These are phyloP conservation scores for Chimonanthus salicifolius DNA, from an alignment of 164 flowering plant genomes.

Conservation along the genomic window DNA sequence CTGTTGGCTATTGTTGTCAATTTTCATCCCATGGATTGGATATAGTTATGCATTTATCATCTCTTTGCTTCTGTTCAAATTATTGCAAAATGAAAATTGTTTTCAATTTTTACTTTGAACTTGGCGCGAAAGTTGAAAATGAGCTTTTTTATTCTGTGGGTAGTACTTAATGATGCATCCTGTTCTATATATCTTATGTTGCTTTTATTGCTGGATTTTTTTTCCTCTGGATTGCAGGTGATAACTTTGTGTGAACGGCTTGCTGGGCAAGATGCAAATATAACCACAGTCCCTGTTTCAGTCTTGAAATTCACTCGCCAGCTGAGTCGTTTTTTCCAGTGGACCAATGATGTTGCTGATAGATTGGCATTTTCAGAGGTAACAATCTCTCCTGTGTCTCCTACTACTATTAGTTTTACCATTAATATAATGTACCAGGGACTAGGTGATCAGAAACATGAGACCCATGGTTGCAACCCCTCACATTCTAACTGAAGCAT, in stretches of 20 bases:
- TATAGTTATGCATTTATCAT: too few species aligned
- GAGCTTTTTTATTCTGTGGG: neutral
- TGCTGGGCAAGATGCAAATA: slow-evolving; percentile 98
- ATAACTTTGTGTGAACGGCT: slow-evolving; percentile 95
- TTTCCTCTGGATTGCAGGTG: slow-evolving; percentile 45
- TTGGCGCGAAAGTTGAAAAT: neutral
- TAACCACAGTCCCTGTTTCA: slow-evolving; percentile 91
- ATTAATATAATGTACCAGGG: neutral
- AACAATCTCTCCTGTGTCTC: slow-evolving; percentile 4
- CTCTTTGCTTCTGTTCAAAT: too few species aligned
- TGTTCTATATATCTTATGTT: neutral
- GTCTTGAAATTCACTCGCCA: slow-evolving; percentile 82
- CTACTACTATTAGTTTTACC: neutral
- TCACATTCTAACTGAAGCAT: too few species aligned
- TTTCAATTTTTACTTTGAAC: neutral
- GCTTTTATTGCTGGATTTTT: neutral
- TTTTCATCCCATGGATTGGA: too few species aligned
- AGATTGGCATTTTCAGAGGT: slow-evolving; percentile 99
- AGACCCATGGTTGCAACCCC: neutral
- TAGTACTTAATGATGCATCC: neutral
- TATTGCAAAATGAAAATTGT: too few species aligned
- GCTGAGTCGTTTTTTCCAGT: slow-evolving; percentile 77
- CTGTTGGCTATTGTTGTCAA: too few species aligned
- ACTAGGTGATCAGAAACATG: neutral
- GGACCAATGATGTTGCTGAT: slow-evolving; percentile 99